These are phyloP conservation scores for Eucalyptus marginata DNA, from an alignment of 345 rosid genomes.

Conservation along the genomic window DNA sequence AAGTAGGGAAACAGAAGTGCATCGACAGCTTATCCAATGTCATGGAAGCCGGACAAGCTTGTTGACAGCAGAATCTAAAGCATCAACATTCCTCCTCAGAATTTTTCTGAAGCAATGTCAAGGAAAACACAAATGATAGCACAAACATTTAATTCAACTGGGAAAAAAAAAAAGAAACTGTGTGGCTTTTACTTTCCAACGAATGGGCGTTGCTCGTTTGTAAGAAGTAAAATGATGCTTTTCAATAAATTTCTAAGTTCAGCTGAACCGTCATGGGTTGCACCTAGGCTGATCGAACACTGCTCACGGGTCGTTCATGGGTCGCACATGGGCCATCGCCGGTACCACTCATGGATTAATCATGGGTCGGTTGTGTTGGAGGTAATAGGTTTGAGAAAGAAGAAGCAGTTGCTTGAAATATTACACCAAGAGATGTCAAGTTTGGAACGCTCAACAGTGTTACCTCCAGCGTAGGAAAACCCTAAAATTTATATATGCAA, in stretches of 20 bases:
- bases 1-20: not conserved
- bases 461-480: too few relatives aligned
- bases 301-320: too few relatives aligned
- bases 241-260: not conserved
- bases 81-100: slow-evolving; percentile 75
- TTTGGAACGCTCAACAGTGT: too few relatives aligned
- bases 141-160: not conserved
- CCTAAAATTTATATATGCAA: too few relatives aligned
- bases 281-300: too few relatives aligned
- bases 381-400: too few relatives aligned
- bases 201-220: not conserved
- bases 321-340: too few relatives aligned
- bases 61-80: slow-evolving; percentile 71
- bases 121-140: slow-evolving; percentile 16
- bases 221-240: not conserved
- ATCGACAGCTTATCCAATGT: not conserved
- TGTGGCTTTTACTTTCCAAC: not conserved
- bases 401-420: too few relatives aligned
- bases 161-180: not conserved
- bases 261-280: too few relatives aligned
- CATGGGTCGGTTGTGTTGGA: too few relatives aligned
- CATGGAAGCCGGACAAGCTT: slow-evolving; percentile 53
- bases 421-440: too few relatives aligned
- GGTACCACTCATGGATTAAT: too few relatives aligned
- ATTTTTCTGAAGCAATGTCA: slow-evolving; percentile 43